Evolutionary conservation across 2,329 filamentous ascomycete species (phyloP), one percentile per base, ranked within the genome.

Genomic region (Meredithiella fracta): DNA sequence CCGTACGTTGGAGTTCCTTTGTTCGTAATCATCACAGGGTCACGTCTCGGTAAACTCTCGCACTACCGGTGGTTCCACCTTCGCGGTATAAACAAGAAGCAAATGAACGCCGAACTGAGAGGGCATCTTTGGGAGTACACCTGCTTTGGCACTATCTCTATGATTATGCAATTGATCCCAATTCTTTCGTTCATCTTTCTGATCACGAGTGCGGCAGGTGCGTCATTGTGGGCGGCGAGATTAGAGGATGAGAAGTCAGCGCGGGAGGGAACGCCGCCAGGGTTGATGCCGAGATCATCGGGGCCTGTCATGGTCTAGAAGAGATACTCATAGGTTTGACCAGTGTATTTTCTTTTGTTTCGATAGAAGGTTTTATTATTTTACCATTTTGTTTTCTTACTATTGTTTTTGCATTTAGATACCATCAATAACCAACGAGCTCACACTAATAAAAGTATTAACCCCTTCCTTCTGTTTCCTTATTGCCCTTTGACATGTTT

Each of bases 131-230:
- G 86, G 78, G 86, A 92, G 58, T 97, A 96, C 66, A 83, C 88
- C 14, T 94, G 87, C 87, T 96, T 97, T 64, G 92, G 92, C 15
- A 87, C 85, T 0, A 75, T 92, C 3, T 86, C 89, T 52, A 79
- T 96, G 71, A 67, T 88, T 5, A 69, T 97, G 26, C 87, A 96
- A 69, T 76, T 97, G n/a, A 75, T 96, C 7, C 92, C 92, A 1
- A 76, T 91, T 11, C 69, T 96, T 51, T 94, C 86, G n/a, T 94
- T 98, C 75, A 82, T 97, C 65, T 96, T 97, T 67, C 74, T 97
- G 40, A 70, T 98, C 61, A 96, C 91, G 0, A 89, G 86, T 2
- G 85, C 90, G 1, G 80, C 82, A 20, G 92, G 91, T 1, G 83
- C 86, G 47, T 91, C 88, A 1, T 71, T 97, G 37, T 97, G 91